phyloP scores from a whole-genome alignment of 1,284 basidiomycete genomes.

The Athelia psychrophila region DNA sequence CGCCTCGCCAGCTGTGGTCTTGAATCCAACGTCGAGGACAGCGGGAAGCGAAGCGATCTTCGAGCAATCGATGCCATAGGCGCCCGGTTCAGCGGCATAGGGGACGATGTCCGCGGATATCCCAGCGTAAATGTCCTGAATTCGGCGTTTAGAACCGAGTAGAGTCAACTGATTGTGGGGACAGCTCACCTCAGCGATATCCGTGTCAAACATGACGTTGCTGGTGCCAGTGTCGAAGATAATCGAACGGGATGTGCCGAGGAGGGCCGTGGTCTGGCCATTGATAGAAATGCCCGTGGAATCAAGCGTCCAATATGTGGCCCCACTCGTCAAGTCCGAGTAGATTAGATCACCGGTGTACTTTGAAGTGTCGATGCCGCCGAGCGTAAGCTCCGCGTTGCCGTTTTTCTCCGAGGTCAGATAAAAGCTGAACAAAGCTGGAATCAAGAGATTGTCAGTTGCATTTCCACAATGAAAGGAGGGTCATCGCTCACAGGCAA shows the following conservation, averaged over 20 bases:
- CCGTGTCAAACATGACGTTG: constrained; percentile 47
- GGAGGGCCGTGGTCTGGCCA: constrained; percentile 42
- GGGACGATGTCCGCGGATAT: constrained; percentile 55
- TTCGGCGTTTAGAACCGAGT: no score
- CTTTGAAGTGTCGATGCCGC: constrained; percentile 50
- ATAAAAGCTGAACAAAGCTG: constrained; percentile 53
- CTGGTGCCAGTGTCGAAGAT: constrained; percentile 59
- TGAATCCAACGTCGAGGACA: constrained; percentile 48
- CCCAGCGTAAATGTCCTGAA: constrained; percentile 50
- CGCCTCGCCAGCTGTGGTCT: constrained; percentile 37
- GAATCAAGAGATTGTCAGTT: no score
- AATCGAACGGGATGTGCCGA: constrained; percentile 38
- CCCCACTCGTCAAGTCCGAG: constrained; percentile 17
- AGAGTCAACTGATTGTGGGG: no score
- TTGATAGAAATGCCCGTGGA: constrained; percentile 50
- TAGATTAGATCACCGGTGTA: constrained; percentile 35
- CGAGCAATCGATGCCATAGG: constrained; percentile 51
- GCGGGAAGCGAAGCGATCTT: constrained; percentile 45
- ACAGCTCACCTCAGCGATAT: constrained; percentile 38
- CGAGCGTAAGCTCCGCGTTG: constrained; percentile 50
- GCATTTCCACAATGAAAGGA: no score
- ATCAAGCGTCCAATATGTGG: constrained; percentile 36
- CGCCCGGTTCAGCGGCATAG: constrained; percentile 44
- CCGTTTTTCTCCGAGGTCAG: constrained; percentile 47
- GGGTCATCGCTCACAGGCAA: constrained; percentile 39